These are phyloP conservation scores for Xylariales sp. DNA, from an alignment of 2,329 filamentous ascomycete species.

Conservation along the genomic window DNA sequence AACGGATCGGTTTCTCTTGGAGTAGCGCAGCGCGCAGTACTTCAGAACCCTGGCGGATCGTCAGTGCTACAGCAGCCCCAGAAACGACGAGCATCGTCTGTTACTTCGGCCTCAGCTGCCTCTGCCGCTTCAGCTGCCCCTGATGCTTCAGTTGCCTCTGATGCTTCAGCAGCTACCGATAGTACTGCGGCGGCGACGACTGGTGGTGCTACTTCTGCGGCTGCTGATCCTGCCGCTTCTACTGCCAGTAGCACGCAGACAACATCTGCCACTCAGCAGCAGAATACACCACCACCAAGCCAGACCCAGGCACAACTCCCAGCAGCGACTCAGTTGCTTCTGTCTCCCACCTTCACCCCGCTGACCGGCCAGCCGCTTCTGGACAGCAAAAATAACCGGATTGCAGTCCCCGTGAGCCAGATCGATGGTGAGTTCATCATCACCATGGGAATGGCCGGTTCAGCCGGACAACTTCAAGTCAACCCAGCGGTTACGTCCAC, in stretches of 20 bases:
- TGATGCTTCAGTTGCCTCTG: too few relatives aligned
- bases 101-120: too few relatives aligned
- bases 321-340: conserved; percentile 16
- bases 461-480: conserved; percentile 2
- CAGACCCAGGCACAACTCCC: conserved; percentile 7
- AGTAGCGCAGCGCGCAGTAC: conserved; percentile 16
- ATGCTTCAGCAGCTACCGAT: too few relatives aligned
- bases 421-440: conserved; percentile 19
- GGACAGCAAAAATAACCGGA: conserved; percentile 15
- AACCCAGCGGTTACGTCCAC: not conserved
- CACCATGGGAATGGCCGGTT: conserved; percentile 15
- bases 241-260: conserved; percentile 1
- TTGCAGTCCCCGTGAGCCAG: conserved; percentile 16
- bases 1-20: conserved; percentile 15
- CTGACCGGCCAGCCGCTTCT: conserved; percentile 14
- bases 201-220: not conserved
- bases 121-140: too few relatives aligned
- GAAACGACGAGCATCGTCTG: not conserved
- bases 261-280: conserved; percentile 7
- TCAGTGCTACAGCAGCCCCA: not conserved
- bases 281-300: conserved; percentile 6
- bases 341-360: conserved; percentile 17
- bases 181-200: not conserved
- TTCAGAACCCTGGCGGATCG: conserved; percentile 17
- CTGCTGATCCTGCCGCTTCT: not conserved